Evolutionary conservation across 1,284 basidiomycete genomes (phyloP), one percentile per base, ranked within the genome.

Genomic region (Chiua sp.): DNA sequence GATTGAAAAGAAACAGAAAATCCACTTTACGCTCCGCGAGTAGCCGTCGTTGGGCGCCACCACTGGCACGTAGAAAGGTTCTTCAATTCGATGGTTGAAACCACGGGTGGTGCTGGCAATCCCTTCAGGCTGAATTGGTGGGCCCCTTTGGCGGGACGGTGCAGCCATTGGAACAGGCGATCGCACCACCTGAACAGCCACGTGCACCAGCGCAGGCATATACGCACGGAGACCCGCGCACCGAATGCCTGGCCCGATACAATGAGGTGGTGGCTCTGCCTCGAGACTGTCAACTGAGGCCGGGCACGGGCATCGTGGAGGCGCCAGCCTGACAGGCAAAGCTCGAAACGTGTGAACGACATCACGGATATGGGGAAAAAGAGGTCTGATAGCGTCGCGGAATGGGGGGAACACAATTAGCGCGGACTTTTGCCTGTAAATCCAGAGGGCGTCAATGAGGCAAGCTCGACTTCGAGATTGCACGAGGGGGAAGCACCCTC

Each of bases 301-400:
- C 68, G 68, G 42, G 65, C 68, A 47, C 52, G 58, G 13, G 46
- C 59, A 54, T 61, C 69, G 47, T 72, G 65, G 60, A 70, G 57
- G 51, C 69, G 57, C 68, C 71, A 71, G 55, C 67, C 59, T 15
- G 67, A 62, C 22, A 59, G 61, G 52, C 60, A 66, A 22, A 73
- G 68, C 44, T 70, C 68, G 51, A 73, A 70, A 57, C 63, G 68
- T 58, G 70, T 66, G n/a, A 70, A 68, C 22, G 61, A 26, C 71
- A 73, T 71, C 13, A 42, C 20, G 39, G n/a, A 42, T 42, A 42
- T n/a, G 39, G 39, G n/a, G 11, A 6, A 16, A 8, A 4, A 20
- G n/a, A n/a, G 37, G 7, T 16, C 5, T 18, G 16, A 35, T 15
- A 51, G 20, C 28, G 60, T 60, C 48, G 54, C 37, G 23, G 47